phyloP scores from a whole-genome alignment of 164 flowering plant genomes.

The Magnolia sinica region DNA sequence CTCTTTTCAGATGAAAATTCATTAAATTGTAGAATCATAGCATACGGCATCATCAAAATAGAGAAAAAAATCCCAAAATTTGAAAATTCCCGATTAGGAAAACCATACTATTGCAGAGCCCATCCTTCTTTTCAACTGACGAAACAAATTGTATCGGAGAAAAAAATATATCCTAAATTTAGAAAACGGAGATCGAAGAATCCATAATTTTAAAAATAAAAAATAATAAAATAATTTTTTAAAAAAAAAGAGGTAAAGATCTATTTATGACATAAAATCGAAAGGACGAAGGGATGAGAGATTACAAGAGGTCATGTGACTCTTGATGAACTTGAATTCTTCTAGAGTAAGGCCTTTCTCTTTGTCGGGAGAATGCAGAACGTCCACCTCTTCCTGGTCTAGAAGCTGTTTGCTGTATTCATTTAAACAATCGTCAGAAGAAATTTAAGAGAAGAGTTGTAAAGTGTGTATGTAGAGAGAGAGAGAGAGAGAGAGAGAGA shows the following conservation, averaged over 20 bases:
- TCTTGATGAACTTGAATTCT: conserved; percentile 84
- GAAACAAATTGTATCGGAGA: neutral
- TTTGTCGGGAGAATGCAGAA: conserved; percentile 62
- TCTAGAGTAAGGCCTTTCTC: conserved; percentile 82
- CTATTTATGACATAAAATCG: neutral
- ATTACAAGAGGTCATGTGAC: conserved; percentile 77
- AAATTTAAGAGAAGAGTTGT: conserved; percentile 2
- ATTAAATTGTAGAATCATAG: too few species aligned
- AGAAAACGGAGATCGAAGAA: neutral
- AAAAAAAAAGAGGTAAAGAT: neutral
- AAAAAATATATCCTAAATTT: neutral
- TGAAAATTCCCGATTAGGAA: neutral
- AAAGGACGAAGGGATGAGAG: neutral
- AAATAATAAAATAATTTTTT: too few species aligned
- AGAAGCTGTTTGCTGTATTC: conserved; percentile 70
- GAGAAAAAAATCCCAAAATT: neutral
- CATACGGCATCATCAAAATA: too few species aligned
- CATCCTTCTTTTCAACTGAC: neutral
- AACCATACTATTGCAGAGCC: neutral
- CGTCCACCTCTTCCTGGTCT: conserved; percentile 86
- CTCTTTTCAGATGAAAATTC: too few species aligned
- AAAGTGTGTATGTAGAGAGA: neutral
- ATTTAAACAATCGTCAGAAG: neutral
- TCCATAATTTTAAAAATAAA: neutral
- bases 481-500: neutral